Conservation (phyloP, 2,329 filamentous ascomycete species). For the Cladosporium sp. region DNA sequence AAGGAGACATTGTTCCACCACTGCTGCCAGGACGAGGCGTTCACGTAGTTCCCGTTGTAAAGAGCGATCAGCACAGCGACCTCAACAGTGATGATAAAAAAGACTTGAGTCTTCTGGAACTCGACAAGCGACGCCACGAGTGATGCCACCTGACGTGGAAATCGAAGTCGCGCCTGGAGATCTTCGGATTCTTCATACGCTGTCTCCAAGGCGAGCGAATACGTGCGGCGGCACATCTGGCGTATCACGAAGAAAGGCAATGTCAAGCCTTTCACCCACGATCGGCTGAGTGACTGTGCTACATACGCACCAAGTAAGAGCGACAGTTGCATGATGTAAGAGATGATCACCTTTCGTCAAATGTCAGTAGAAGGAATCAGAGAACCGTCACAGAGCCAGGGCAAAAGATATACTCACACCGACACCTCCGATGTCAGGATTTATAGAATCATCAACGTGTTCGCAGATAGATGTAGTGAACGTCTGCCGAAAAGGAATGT, state of each 20-base stretch:
- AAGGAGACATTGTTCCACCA: conserved; percentile 15
- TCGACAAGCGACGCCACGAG: conserved; percentile 13
- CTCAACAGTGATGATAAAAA: conserved; percentile 17
- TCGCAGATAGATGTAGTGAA: no score
- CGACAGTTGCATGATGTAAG: background rate
- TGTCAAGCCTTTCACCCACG: background rate
- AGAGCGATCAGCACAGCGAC: conserved; percentile 15
- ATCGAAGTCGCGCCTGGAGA: background rate
- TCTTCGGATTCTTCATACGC: background rate
- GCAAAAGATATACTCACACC: background rate
- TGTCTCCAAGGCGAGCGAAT: background rate
- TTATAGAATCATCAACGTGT: background rate
- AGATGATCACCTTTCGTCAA: background rate
- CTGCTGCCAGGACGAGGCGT: conserved; percentile 10
- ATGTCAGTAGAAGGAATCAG: background rate
- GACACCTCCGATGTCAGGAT: background rate
- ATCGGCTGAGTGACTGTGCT: background rate
- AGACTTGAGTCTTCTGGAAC: conserved; percentile 17
- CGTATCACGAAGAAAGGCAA: background rate
- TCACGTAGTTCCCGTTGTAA: conserved; percentile 11
- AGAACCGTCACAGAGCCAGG: background rate
- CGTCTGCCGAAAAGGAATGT: background rate
- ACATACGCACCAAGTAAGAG: background rate
- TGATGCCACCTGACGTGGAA: background rate
- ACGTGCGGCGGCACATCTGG: background rate